Percentiles rank a stretch among this genome's conserved stretches.
phyloP scores from a whole-genome alignment of 305 asterid species.

The Fraxinus sp. region DNA sequence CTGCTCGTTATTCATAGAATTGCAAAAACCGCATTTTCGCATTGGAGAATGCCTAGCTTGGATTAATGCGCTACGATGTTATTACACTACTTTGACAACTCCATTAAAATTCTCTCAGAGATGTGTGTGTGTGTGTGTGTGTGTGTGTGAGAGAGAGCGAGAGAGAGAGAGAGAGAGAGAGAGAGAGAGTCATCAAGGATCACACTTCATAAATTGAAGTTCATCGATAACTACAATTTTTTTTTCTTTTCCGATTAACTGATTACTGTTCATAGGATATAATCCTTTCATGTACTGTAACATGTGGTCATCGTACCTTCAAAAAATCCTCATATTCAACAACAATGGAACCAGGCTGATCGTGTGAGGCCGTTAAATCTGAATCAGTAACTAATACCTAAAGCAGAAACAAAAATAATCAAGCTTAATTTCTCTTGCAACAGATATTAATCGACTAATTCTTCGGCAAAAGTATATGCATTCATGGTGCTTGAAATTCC shows the following conservation, averaged over 20 bases:
- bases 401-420: slow-evolving; percentile 9
- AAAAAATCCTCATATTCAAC: slow-evolving; percentile 79
- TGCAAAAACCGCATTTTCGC: neutral
- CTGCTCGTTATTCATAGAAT: neutral
- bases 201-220: neutral
- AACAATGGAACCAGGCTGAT: slow-evolving; percentile 47
- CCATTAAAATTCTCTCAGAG: neutral
- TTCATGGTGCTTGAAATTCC: neutral
- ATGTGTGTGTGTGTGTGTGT: too few species aligned
- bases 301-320: slow-evolving; percentile 44
- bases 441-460: neutral
- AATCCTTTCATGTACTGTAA: neutral
- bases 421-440: slow-evolving; percentile 4
- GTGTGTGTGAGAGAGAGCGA: too few species aligned
- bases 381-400: slow-evolving; percentile 55
- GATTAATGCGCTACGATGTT: neutral
- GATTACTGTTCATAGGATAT: neutral
- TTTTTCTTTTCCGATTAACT: neutral
- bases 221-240: neutral
- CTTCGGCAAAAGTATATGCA: neutral
- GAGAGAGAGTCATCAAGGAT: neutral
- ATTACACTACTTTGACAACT: neutral
- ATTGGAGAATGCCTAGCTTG: neutral
- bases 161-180: too few species aligned
- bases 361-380: slow-evolving; percentile 40